A percentile compares a stretch with the other conserved stretches of the same genome.
Conservation (phyloP, 108 stramenopile genomes). For the Cyclotella choctawhatcheeana region DNA sequence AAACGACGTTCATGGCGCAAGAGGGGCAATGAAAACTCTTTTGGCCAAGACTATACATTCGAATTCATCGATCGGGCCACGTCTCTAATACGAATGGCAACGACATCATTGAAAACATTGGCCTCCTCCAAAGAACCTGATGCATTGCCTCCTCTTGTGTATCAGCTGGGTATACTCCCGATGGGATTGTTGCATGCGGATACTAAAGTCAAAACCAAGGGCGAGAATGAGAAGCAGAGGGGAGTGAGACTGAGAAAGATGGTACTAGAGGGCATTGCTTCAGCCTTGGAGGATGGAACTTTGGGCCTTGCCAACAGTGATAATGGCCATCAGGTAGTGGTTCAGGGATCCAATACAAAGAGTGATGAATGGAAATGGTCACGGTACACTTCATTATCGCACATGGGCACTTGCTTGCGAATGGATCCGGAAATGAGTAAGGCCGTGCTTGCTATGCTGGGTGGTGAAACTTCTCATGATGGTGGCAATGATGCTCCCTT, state of each 20-base stretch:
- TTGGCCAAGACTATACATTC: slow-evolving; percentile 18
- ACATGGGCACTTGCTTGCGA: slow-evolving; percentile 36
- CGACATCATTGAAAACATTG: slow-evolving; percentile 4
- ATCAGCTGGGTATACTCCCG: slow-evolving; percentile 40
- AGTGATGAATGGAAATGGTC: slow-evolving; percentile 45
- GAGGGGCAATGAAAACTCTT: not conserved
- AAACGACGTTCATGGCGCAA: slow-evolving; percentile 21
- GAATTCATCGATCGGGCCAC: slow-evolving; percentile 36
- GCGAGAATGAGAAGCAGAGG: slow-evolving; percentile 37
- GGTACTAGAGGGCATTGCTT: slow-evolving; percentile 43
- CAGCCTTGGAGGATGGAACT: slow-evolving; percentile 21
- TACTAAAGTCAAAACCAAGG: not conserved
- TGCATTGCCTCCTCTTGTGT: slow-evolving; percentile 47
- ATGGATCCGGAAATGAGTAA: slow-evolving; percentile 48
- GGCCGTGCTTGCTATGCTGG: slow-evolving; percentile 45
- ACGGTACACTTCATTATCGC: slow-evolving; percentile 43
- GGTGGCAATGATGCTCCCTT: slow-evolving; percentile 28
- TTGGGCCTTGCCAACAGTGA: not conserved
- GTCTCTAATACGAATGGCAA: slow-evolving; percentile 9
- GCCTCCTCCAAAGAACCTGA: slow-evolving; percentile 15
- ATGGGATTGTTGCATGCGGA: not conserved
- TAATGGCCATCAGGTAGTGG: not conserved
- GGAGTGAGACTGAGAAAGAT: slow-evolving; percentile 31
- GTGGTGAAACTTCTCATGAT: slow-evolving; percentile 16
- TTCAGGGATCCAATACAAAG: slow-evolving; percentile 14